Evolutionary conservation across 164 flowering plant genomes (phyloP).

Genomic region (Houttuynia cordata): DNA sequence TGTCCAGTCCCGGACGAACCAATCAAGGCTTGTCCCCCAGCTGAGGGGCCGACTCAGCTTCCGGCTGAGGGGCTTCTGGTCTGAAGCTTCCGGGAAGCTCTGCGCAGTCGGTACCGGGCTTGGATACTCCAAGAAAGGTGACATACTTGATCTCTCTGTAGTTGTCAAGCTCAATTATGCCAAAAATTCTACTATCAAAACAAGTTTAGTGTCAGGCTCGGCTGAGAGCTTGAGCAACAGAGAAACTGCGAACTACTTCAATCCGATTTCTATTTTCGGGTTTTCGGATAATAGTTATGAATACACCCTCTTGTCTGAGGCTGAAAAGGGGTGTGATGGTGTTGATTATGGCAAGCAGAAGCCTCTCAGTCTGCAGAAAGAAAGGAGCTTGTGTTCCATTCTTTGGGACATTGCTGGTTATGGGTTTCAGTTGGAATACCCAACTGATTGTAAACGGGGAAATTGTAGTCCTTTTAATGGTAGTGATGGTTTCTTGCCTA

Average conservation of each 20-base stretch:
- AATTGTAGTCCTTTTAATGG: constrained; percentile 28
- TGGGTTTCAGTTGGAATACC: constrained; percentile 25
- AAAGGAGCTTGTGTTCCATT: constrained; percentile 12
- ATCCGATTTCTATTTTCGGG: constrained; percentile 26
- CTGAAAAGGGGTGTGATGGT: constrained; percentile 8
- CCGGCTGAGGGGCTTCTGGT: constrained; percentile 40
- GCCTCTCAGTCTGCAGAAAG: constrained; percentile 9
- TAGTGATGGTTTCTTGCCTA: constrained; percentile 20
- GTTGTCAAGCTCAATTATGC: constrained; percentile 36
- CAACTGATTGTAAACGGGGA: constrained; percentile 15
- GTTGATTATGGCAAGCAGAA: constrained; percentile 1
- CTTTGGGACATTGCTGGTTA: background rate
- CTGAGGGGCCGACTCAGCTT: constrained; percentile 10
- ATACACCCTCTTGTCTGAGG: constrained; percentile 18
- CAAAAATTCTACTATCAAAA: constrained; percentile 15
- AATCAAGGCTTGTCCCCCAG: background rate
- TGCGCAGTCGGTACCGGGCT: constrained; percentile 47
- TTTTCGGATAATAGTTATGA: constrained; percentile 20
- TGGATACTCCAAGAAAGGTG: constrained; percentile 17
- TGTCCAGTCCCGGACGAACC: background rate
- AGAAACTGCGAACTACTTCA: constrained; percentile 14
- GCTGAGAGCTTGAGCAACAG: constrained; percentile 24
- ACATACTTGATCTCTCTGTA: constrained; percentile 15
- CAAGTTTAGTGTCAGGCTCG: constrained; percentile 36
- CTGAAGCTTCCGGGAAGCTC: constrained; percentile 27